Conservation (phyloP, 2,329 filamentous ascomycete genomes). For the Zasmidium citrigriseum region DNA sequence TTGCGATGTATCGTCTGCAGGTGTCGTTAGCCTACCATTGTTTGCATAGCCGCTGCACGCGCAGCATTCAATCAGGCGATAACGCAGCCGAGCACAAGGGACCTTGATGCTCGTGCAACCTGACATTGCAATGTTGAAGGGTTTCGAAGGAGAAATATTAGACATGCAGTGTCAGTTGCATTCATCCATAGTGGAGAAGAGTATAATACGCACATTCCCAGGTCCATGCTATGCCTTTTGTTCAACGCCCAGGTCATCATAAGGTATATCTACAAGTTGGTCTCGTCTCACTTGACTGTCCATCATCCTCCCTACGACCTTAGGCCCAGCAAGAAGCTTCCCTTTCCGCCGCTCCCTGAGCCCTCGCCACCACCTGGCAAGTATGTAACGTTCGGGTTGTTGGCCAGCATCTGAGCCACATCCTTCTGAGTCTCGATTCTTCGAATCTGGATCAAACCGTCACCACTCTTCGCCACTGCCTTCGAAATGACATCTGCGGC, state of each 20-base stretch:
- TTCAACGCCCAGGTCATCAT: constrained; percentile 2
- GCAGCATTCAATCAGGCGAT: too few species aligned
- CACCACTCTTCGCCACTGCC: constrained; percentile 89
- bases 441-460: constrained; percentile 92
- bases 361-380: constrained; percentile 70
- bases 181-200: constrained; percentile 15
- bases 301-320: constrained; percentile 46
- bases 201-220: constrained; percentile 15
- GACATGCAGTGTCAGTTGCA: background rate
- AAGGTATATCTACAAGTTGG: constrained; percentile 11
- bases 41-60: too few species aligned
- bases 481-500: constrained; percentile 92
- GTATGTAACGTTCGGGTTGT: constrained; percentile 95
- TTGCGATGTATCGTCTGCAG: too few species aligned
- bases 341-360: constrained; percentile 57
- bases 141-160: too few species aligned
- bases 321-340: constrained; percentile 68
- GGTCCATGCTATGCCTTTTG: constrained; percentile 5
- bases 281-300: background rate
- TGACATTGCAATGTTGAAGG: too few species aligned
- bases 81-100: too few species aligned
- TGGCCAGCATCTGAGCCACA: constrained; percentile 84
- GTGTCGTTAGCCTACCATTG: too few species aligned
- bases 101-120: too few species aligned
- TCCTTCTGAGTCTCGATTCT: constrained; percentile 96